phyloP scores from a whole-genome alignment of 1,284 basidiomycete species.

The Ceratobasidium sp. region DNA sequence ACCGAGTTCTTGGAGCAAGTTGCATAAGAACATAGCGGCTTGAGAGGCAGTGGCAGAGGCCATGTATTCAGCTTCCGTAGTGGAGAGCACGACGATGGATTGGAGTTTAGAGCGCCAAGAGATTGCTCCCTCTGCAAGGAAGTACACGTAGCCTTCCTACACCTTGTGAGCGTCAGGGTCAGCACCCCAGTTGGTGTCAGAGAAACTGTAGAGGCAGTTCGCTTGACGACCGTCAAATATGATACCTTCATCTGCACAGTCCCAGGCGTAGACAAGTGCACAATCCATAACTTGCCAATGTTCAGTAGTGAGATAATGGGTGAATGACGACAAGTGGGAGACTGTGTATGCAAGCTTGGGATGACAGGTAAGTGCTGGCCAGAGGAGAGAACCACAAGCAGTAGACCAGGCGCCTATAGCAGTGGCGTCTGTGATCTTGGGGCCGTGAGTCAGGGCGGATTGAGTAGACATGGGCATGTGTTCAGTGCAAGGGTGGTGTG shows the following conservation, averaged over 20 bases:
- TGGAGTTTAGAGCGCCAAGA: slow-evolving; percentile 60
- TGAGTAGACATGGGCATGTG: background rate
- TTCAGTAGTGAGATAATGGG: background rate
- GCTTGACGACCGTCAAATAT: slow-evolving; percentile 13
- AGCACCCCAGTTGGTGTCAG: slow-evolving; percentile 60
- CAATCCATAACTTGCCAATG: slow-evolving; percentile 51
- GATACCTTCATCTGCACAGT: slow-evolving; percentile 48
- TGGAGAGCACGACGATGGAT: slow-evolving; percentile 57
- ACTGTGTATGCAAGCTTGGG: slow-evolving; percentile 39
- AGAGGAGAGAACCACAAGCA: slow-evolving; percentile 37
- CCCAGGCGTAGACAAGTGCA: slow-evolving; percentile 52
- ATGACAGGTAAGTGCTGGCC: slow-evolving; percentile 26
- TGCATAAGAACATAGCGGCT: background rate
- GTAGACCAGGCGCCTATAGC: slow-evolving; percentile 12
- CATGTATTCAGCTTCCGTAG: slow-evolving; percentile 61
- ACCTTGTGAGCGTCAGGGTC: slow-evolving; percentile 54
- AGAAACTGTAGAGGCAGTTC: slow-evolving; percentile 59
- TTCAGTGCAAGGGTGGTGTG: background rate
- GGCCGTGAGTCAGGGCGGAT: background rate
- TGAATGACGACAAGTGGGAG: background rate
- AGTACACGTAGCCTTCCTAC: slow-evolving; percentile 56
- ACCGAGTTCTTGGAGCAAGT: slow-evolving; percentile 60
- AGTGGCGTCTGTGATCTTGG: background rate
- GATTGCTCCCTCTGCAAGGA: slow-evolving; percentile 55
- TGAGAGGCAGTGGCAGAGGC: slow-evolving; percentile 42